phyloP scores from a whole-genome alignment of 2,329 filamentous ascomycete species.

The Aspergillus hiratsukae region DNA sequence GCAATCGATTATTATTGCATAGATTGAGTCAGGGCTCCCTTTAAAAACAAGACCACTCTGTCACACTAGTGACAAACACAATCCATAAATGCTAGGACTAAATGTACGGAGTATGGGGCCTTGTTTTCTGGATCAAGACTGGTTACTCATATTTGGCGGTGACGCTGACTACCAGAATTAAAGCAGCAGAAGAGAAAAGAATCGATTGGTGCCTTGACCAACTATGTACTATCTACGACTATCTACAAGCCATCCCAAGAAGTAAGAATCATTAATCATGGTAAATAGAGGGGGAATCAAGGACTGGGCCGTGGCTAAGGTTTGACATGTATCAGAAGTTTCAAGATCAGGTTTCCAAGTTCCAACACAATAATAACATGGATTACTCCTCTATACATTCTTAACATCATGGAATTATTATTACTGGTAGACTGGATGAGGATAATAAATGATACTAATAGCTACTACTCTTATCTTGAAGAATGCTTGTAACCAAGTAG shows the following conservation, averaged over 20 bases:
- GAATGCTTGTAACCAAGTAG: not conserved
- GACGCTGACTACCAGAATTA: not conserved
- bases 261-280: not conserved
- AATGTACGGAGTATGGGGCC: not conserved
- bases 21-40: constrained; percentile 4
- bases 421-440: not conserved
- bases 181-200: not conserved
- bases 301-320: not conserved
- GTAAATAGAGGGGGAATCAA: not conserved
- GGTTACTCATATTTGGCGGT: not conserved
- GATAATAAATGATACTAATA: not conserved
- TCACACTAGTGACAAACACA: constrained; percentile 25
- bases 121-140: not conserved
- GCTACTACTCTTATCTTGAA: not conserved
- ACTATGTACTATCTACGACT: not conserved
- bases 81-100: constrained; percentile 12
- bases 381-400: not conserved
- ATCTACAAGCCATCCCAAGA: not conserved
- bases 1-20: constrained; percentile 2
- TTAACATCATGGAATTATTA: not conserved
- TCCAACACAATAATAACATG: not conserved
- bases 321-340: not conserved
- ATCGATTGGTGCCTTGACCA: not conserved
- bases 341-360: not conserved
- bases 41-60: constrained; percentile 16